Base-by-base conservation (phyloP, 768 basidiomycete species). In the Naganishia antarctica region DNA sequence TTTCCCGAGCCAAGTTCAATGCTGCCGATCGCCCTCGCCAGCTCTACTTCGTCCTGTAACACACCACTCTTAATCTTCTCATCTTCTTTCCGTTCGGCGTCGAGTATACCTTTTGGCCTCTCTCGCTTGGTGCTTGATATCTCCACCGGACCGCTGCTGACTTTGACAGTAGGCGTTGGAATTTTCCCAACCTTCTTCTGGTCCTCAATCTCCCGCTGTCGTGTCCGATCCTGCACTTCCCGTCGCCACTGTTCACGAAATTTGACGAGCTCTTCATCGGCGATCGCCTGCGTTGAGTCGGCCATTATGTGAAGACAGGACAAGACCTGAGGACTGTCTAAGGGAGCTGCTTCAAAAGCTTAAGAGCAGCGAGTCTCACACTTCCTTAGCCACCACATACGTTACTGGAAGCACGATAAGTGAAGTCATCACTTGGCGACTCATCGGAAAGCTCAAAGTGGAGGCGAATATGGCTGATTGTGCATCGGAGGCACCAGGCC, bases 201-300 rank as follows among this genome's bases (percentile, higher is more conserved):
- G 9, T 34, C 44, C 41, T 4, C 32, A 23, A 8, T 44, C 15
- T 46, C 28, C 53, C 29, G 34, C 23, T 44, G 51, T 26, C 51
- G 34, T 61, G 50, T 8, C 51, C 63, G 63, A 8, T 25, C 45
- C 21, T 41, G 12, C 44, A 70, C 70, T 34, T 74, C 73, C 40
- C 62, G 40, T 43, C 64, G 44, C 73, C 73, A 74, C 66, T 70
- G 69, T 21, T 63, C 46, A 49, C 73, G 67, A 50, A 74, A 74
- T 28, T 57, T 29, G 34, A 68, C 70, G 34, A 74, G 64, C 64
- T 74, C 73, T 16, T 64, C 69, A 18, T 68, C 67, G 15, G 32
- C 29, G 29, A 3, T 34, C 9, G 23, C 47, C 15, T 45, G 31
- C 7, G 28, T 29, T 26, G 29, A 26, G 18, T 50, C 48, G 25